A percentile compares a stretch with the other conserved stretches of the same genome.
Conservation (phyloP, 768 basidiomycete species). For the Tricholoma hemisulphureum region DNA sequence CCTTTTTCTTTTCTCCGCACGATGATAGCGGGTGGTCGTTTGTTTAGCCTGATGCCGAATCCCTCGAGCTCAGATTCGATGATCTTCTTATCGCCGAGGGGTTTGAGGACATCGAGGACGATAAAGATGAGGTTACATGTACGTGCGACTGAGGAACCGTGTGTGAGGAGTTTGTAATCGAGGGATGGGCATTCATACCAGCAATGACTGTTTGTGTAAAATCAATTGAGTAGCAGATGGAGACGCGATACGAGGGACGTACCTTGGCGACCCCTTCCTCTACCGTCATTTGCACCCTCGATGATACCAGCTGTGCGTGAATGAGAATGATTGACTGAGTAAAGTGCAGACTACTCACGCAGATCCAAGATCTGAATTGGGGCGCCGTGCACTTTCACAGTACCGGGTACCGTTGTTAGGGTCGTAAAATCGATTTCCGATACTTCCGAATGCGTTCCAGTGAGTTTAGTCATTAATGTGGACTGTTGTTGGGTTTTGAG, state of each 20-base stretch:
- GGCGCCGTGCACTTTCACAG: slow-evolving; percentile 91
- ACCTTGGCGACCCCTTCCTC: slow-evolving; percentile 94
- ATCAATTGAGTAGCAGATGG: background rate
- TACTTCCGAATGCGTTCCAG: slow-evolving; percentile 94
- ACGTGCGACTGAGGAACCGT: slow-evolving; percentile 69
- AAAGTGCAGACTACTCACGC: slow-evolving; percentile 49
- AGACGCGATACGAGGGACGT: slow-evolving; percentile 28
- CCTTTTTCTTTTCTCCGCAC: slow-evolving; percentile 90
- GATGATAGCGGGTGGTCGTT: slow-evolving; percentile 83
- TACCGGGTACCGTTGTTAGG: slow-evolving; percentile 93
- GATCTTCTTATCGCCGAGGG: slow-evolving; percentile 90
- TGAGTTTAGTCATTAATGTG: slow-evolving; percentile 92
- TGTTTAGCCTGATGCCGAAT: slow-evolving; percentile 97
- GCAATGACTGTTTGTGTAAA: slow-evolving; percentile 57
- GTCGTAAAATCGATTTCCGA: slow-evolving; percentile 98
- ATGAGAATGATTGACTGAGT: slow-evolving; percentile 2
- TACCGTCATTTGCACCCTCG: slow-evolving; percentile 94
- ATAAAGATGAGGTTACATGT: slow-evolving; percentile 99
- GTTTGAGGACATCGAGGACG: slow-evolving; percentile 96
- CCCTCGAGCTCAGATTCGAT: slow-evolving; percentile 94
- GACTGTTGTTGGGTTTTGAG: slow-evolving; percentile 49
- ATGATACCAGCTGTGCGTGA: slow-evolving; percentile 81
- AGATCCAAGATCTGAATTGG: slow-evolving; percentile 94
- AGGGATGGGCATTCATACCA: slow-evolving; percentile 45
- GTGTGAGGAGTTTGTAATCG: slow-evolving; percentile 6